Evolutionary conservation across 1,284 basidiomycete genomes (phyloP).

Genomic region (Papiliotrema fonsecae): DNA sequence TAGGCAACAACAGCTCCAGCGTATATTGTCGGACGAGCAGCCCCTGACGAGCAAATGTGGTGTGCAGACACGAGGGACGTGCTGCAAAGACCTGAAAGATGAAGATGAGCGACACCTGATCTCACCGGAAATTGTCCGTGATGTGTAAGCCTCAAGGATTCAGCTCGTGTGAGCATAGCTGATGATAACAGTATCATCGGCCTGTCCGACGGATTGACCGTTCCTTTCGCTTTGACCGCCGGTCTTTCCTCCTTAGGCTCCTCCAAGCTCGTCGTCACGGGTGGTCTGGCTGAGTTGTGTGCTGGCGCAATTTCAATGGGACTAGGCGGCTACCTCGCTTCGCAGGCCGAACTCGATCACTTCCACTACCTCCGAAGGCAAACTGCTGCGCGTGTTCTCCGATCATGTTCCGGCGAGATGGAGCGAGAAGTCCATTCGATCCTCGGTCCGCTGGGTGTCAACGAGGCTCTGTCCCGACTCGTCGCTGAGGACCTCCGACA

Average conservation of each 20-base stretch:
- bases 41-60: constrained; percentile 42
- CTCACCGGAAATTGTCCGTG: constrained; percentile 48
- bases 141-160: constrained; percentile 38
- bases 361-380: constrained; percentile 73
- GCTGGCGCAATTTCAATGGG: constrained; percentile 95
- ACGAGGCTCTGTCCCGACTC: constrained; percentile 69
- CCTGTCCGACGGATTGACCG: constrained; percentile 90
- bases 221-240: constrained; percentile 80
- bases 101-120: constrained; percentile 49
- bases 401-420: constrained; percentile 89
- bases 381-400: constrained; percentile 73
- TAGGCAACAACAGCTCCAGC: constrained; percentile 26
- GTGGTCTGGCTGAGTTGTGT: constrained; percentile 85
- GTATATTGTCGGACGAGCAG: constrained; percentile 29
- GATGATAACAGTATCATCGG: constrained; percentile 70
- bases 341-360: constrained; percentile 92
- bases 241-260: constrained; percentile 84
- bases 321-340: constrained; percentile 93
- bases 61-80: constrained; percentile 26
- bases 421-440: constrained; percentile 88
- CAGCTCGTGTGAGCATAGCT: not conserved
- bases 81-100: constrained; percentile 46
- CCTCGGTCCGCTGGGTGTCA: constrained; percentile 81
- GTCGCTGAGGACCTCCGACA: constrained; percentile 71
- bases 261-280: constrained; percentile 80